Percentiles rank a stretch among this genome's conserved stretches.
phyloP scores from a whole-genome alignment of 495 filamentous ascomycete species.

The Xylaria venustula region DNA sequence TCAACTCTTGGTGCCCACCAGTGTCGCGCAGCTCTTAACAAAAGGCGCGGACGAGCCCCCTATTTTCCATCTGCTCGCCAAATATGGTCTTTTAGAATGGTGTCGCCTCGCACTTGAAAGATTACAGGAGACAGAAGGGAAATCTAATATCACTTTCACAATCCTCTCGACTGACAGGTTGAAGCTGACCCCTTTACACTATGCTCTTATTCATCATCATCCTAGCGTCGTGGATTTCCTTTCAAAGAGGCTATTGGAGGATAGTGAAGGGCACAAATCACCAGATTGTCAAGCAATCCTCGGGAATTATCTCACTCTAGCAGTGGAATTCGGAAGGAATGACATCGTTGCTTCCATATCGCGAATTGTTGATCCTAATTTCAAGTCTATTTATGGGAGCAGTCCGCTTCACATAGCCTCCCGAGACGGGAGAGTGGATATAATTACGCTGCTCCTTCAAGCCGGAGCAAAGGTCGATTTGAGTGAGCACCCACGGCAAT shows the following conservation, averaged over 20 bases:
- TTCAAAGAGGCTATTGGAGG: not conserved
- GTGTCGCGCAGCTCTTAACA: not conserved
- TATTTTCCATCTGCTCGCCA: not conserved
- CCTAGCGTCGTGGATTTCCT: not conserved
- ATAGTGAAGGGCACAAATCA: not conserved
- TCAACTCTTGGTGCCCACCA: not conserved
- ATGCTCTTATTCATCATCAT: not conserved
- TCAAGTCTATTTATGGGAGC: not conserved
- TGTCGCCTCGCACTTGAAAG: not conserved
- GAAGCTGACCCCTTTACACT: not conserved
- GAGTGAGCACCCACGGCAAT: conserved; percentile 33
- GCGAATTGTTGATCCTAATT: not conserved
- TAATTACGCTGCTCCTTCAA: not conserved
- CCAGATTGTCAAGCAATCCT: not conserved
- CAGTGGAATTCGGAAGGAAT: not conserved
- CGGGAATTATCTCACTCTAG: not conserved
- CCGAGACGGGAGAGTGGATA: not conserved
- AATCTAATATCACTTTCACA: not conserved
- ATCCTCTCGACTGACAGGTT: not conserved
- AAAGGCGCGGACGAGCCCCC: not conserved
- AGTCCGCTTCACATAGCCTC: not conserved
- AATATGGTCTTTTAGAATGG: not conserved
- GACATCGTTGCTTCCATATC: not conserved
- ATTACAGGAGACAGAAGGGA: not conserved
- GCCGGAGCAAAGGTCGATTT: not conserved